These are phyloP conservation scores for Aspergillus jensenii DNA, from an alignment of 2,329 filamentous ascomycete species.

Conservation along the genomic window DNA sequence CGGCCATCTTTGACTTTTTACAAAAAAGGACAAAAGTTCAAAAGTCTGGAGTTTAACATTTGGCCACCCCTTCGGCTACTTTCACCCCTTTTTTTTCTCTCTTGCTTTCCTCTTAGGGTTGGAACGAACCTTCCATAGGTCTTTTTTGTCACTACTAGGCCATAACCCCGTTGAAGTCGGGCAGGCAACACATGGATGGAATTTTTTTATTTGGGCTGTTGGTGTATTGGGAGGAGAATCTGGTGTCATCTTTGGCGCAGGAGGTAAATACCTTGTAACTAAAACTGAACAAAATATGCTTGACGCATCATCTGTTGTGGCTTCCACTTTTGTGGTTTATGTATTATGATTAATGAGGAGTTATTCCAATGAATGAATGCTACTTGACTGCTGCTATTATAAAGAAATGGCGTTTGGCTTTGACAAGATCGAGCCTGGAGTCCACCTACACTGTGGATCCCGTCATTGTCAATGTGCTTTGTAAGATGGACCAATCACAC, in stretches of 20 bases:
- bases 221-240: conserved; percentile 8
- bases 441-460: too few species aligned
- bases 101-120: background rate
- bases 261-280: conserved; percentile 1
- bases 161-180: background rate
- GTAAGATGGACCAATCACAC: conserved; percentile 4
- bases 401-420: too few species aligned
- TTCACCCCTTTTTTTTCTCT: background rate
- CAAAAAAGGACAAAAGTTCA: background rate
- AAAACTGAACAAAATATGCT: conserved; percentile 8
- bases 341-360: conserved; percentile 1
- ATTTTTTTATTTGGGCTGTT: conserved; percentile 5
- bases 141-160: background rate
- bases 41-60: conserved; percentile 7
- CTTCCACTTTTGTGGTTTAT: background rate
- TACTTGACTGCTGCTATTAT: too few species aligned
- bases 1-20: background rate
- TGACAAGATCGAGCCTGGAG: too few species aligned
- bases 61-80: conserved; percentile 11
- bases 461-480: background rate
- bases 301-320: conserved; percentile 1
- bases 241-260: conserved; percentile 5
- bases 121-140: background rate
- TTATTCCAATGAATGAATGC: background rate
- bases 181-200: conserved; percentile 1